A percentile compares a stretch with the other conserved stretches of the same genome.
Evolutionary conservation across 2,329 filamentous ascomycete genomes (phyloP).

Genomic region (Fusarium sp.): DNA sequence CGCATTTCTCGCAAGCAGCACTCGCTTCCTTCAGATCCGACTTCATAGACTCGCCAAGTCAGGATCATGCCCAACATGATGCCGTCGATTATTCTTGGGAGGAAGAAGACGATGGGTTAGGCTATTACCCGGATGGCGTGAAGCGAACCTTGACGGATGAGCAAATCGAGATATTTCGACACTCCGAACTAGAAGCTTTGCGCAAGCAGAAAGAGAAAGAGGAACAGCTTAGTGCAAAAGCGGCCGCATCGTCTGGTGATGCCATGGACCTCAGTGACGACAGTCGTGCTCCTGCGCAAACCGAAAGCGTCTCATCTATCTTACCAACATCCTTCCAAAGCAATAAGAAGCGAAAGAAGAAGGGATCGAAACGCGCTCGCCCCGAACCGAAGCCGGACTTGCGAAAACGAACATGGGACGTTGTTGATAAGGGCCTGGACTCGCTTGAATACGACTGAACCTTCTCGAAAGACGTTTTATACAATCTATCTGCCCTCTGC

Average conservation of each 20-base stretch:
- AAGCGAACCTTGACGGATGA: conserved; percentile 93
- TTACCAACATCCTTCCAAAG: conserved; percentile 28
- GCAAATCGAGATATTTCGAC: conserved; percentile 89
- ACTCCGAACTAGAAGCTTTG: conserved; percentile 84
- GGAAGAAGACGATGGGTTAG: conserved; percentile 77
- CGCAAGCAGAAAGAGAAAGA: conserved; percentile 68
- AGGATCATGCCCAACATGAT: conserved; percentile 47
- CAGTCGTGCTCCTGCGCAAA: conserved; percentile 21
- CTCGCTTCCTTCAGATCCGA: conserved; percentile 60
- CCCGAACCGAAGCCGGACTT: conserved; percentile 69
- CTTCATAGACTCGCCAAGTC: conserved; percentile 56
- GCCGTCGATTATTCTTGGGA: conserved; percentile 54
- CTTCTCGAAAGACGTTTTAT: background rate
- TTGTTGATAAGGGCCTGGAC: conserved; percentile 71
- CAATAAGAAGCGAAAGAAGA: conserved; percentile 52
- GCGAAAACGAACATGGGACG: conserved; percentile 75
- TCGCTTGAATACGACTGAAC: conserved; percentile 69
- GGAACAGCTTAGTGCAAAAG: conserved; percentile 44
- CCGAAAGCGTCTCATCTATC: conserved; percentile 6
- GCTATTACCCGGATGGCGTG: conserved; percentile 87
- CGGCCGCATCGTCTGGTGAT: conserved; percentile 30
- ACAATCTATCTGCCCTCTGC: background rate
- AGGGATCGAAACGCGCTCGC: conserved; percentile 55
- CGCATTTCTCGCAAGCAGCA: conserved; percentile 68
- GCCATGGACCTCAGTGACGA: conserved; percentile 25